Conservation (phyloP, 1,139 yeast genomes). For the Pneumocystis murina region DNA sequence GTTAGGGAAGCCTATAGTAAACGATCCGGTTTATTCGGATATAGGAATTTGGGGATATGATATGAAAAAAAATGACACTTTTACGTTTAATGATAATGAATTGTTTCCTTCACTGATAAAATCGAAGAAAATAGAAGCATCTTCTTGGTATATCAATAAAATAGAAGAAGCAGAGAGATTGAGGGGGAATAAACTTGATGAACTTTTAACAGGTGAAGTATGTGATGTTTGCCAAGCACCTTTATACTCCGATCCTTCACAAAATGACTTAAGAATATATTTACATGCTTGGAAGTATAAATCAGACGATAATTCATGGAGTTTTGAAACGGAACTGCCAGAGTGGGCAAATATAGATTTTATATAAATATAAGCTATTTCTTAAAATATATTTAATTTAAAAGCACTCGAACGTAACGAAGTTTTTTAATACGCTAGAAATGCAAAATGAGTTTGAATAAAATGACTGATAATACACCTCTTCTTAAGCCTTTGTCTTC, state of each 20-base stretch:
- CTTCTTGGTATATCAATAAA: conserved; percentile 3
- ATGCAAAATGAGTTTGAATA: background rate
- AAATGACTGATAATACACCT: background rate
- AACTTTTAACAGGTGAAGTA: conserved; percentile 37
- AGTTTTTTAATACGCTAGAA: background rate
- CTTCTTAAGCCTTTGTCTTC: background rate
- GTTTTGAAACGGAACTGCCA: conserved; percentile 65
- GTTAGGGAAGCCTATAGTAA: conserved; percentile 80
- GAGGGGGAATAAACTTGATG: conserved; percentile 31
- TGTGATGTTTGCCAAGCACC: conserved; percentile 62
- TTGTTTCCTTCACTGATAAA: conserved; percentile 9
- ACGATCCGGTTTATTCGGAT: conserved; percentile 76
- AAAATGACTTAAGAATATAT: conserved; percentile 75
- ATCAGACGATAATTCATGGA: conserved; percentile 49
- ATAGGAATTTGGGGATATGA: conserved; percentile 55
- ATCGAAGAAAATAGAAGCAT: conserved; percentile 3
- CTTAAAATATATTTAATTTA: conserved; percentile 1
- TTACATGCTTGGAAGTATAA: conserved; percentile 62
- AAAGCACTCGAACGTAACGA: background rate
- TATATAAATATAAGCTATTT: background rate
- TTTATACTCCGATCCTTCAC: conserved; percentile 74
- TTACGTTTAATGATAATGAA: conserved; percentile 28
- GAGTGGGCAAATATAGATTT: conserved; percentile 49
- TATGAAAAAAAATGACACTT: conserved; percentile 41
- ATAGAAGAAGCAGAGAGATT: conserved; percentile 7